Base-by-base conservation (phyloP, 345 rosid species). In the Crucihimalaya himalaica region DNA sequence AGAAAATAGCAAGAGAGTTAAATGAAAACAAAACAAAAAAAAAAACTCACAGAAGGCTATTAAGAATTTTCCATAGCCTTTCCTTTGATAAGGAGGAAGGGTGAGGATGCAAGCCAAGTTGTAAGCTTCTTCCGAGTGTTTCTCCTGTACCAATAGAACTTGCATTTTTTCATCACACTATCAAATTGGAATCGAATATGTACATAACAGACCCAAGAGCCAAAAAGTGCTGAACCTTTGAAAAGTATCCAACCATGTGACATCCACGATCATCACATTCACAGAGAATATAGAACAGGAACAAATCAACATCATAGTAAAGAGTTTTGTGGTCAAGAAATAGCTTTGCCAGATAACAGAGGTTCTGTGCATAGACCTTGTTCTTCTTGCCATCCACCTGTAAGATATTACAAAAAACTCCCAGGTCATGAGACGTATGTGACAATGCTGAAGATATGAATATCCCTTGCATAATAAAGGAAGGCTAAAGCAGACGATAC, bases 221-320 rank as follows among this genome's bases (percentile, higher is more conserved):
- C 51, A 53, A 31, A 16, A 35, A 54, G 43, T 46, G 18, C 3
- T 68, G 43, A 18, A 90, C 99, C 99, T 95, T 95, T 60, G 99
- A 95, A 70, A 90, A 95, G 80, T 95, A 95, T 67, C 99, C 99
- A 80, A 92, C 98, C 98, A 92, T 95, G 85, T 95, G 99, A 86
- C 99, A 95, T 67, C 99, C 99, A 25, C 99, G 93, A 81, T 95
- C 99, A 81, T 95, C 99, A 68, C 97, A 95, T 83, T 95, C 99
- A 18, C 98, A 95, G 77, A 95, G 82, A 63, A 95, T 77, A 40
- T 95, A 95, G 78, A 95, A 95, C 45, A 95, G 87, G 81, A 92
- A 95, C 73, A 95, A 82, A 76, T 95, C 98, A 61, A 96, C 99
- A 37, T 96, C 99, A 74, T 96, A 96, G 78, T 96, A 96, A 60